Base-by-base conservation (phyloP, 164 flowering plant genomes). In the Stephania yunnanensis region DNA sequence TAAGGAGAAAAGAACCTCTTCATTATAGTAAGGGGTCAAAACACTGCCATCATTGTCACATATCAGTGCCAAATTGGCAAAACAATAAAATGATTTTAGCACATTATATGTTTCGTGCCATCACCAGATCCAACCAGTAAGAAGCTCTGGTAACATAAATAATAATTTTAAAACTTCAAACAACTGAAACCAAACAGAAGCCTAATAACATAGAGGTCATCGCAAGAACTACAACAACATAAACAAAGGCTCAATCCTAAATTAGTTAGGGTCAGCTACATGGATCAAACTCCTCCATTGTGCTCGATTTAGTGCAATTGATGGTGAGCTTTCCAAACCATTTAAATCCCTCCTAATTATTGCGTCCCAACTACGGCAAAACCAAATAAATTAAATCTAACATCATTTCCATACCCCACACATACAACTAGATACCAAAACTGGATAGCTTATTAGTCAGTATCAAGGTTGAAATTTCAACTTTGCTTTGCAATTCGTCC, bases 1-100 rank as follows among this genome's bases (percentile, higher is more conserved):
- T 79, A 87, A 80, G 29, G 99, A 93, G 84, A 95, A 95, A 42
- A 93, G 89, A 46, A 95, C 99, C 64, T 95, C 98, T 78, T 95
- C 99, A 7, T 84, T 84, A 81, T 91, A 95, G 75, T 95, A 95
- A 3, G 99, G 98, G 73, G 98, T 95, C 77, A 95, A 86, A 70
- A 95, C 96, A 82, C 99, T 93, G 78, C 82, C 84, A 42, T 10
- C 61, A 74, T 71, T 44, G 48, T 25, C 20, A 46, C 10, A 36
- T 22, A 71, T 71, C 53, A 71, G 73, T 4, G 15, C 69, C 5
- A 10, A 29, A 25, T 30, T 3, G 44, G 42, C 30, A 4, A 66
- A 66, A 66, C 1, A 66, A 25, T 22, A 66, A 7, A 30, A 29
- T 5, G 30, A 10, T 50, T 55, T 29, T n/a, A 9, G 45, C 25